These are phyloP conservation scores for Aspergillus kassunensis DNA, from an alignment of 495 filamentous ascomycete species.

Conservation along the genomic window DNA sequence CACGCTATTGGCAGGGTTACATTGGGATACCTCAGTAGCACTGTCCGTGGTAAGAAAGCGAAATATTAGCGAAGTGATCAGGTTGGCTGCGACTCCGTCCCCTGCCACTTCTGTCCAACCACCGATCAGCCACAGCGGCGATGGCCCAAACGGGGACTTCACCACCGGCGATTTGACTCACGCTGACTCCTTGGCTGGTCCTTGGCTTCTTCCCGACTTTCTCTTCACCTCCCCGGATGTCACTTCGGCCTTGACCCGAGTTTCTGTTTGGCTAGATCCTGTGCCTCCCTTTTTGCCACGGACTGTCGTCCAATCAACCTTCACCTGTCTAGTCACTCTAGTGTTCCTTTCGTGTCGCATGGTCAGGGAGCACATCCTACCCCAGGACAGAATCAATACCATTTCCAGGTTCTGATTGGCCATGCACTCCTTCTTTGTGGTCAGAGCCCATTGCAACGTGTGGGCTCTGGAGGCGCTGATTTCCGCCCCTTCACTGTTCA, in stretches of 20 bases:
- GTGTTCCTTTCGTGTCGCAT: not conserved
- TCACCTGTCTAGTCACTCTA: not conserved
- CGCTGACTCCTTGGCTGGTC: no score
- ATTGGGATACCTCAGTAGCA: no score
- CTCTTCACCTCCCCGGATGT: constrained; percentile 2
- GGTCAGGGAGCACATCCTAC: not conserved
- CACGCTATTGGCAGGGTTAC: no score
- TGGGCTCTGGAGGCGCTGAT: not conserved
- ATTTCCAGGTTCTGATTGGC: not conserved
- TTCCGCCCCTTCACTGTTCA: no score
- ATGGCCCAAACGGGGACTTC: constrained; percentile 6
- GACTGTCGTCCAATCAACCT: not conserved
- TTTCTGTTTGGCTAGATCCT: constrained; percentile 14
- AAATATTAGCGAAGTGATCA: no score
- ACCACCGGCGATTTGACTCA: not conserved
- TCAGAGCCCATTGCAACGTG: not conserved
- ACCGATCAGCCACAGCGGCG: not conserved
- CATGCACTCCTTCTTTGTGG: no score
- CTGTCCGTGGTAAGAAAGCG: no score
- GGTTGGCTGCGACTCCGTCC: constrained; percentile 20
- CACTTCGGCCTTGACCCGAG: constrained; percentile 18
- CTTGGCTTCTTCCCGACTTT: not conserved
- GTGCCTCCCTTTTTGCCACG: constrained; percentile 3
- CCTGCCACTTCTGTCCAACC: constrained; percentile 10
- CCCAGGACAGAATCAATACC: not conserved